A percentile compares a stretch with the other conserved stretches of the same genome.
phyloP scores from a whole-genome alignment of 495 filamentous ascomycete genomes.

The Letharia columbiana region DNA sequence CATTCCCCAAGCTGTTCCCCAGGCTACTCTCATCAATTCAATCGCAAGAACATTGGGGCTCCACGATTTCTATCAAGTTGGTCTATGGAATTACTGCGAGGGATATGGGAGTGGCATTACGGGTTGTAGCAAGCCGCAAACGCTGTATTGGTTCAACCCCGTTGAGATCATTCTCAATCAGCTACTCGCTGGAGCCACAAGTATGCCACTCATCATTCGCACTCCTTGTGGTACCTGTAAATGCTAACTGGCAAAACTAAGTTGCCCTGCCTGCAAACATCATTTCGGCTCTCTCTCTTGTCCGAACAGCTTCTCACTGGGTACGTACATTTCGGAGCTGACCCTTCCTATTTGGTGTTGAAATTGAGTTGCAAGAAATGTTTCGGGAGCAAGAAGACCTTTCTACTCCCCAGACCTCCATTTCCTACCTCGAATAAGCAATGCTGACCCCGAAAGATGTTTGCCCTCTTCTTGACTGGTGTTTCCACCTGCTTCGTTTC shows the following conservation, averaged over 20 bases:
- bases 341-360: no score
- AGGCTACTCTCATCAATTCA: constrained; percentile 70
- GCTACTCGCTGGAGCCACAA: constrained; percentile 69
- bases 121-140: constrained; percentile 55
- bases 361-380: no score
- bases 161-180: constrained; percentile 69
- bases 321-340: no score
- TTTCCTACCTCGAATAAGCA: no score
- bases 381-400: no score
- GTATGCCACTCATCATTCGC: constrained; percentile 35
- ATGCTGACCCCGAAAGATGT: no score
- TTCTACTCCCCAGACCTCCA: no score
- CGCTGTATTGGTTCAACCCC: constrained; percentile 84
- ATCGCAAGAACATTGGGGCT: constrained; percentile 83
- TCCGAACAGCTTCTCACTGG: constrained; percentile 69
- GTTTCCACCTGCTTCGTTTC: constrained; percentile 51
- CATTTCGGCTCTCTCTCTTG: constrained; percentile 59
- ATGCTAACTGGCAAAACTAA: constrained; percentile 27
- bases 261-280: constrained; percentile 72
- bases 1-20: constrained; percentile 65
- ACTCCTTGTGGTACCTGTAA: neutral
- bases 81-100: constrained; percentile 84
- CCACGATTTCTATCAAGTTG: constrained; percentile 91
- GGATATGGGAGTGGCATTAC: constrained; percentile 72
- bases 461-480: no score